Evolutionary conservation across 805 yeast species (phyloP), one percentile per base, ranked within the genome.

Genomic region (Candida alai): DNA sequence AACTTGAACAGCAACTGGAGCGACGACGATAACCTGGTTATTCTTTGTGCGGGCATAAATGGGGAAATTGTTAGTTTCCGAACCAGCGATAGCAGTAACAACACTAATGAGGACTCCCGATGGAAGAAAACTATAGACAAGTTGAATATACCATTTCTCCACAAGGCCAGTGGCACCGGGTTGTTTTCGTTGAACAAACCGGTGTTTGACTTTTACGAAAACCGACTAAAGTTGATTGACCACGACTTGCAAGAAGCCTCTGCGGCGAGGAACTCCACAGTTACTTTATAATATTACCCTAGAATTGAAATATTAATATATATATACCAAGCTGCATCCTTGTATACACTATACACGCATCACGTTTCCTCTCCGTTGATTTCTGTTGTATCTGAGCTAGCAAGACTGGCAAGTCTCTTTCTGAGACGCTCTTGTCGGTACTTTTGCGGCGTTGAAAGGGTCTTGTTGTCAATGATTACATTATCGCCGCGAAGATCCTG

Each of bases 401-500:
- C 36, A 15, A 30, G 17, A 20, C 8, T 35, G 27, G 33, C 26
- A 17, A 34, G 28, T 37, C 54, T 57, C 44, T 48, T 49, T 39
- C 60, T 37, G 43, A 48, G 37, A 55, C 62, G 47, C 53, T 71
- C 52, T 35, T 62, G 65, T 50, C 77, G 58, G 40, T 66, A 53
- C 36, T 56, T 60, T 33, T 64, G 70, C 14, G 74, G 73, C 6
- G 70, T 59, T 19, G 65, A 52, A 6, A 52, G 39, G 10, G 62
- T 55, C n/a, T 24, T 18, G 8, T 55, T 54, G 4, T 45, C 21
- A 1, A 29, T 20, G 4, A 29, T 32, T 11, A 47, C 56, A 4
- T 44, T 50, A 2, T 50, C 46, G 5, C 60, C 58, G 48, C 89
- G 64, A 15, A 83, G 58, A 46, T 80, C 88, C 47, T 70, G 73